Evolutionary conservation across 805 yeast genomes (phyloP).

Genomic region (Metschnikowia picachoensis): DNA sequence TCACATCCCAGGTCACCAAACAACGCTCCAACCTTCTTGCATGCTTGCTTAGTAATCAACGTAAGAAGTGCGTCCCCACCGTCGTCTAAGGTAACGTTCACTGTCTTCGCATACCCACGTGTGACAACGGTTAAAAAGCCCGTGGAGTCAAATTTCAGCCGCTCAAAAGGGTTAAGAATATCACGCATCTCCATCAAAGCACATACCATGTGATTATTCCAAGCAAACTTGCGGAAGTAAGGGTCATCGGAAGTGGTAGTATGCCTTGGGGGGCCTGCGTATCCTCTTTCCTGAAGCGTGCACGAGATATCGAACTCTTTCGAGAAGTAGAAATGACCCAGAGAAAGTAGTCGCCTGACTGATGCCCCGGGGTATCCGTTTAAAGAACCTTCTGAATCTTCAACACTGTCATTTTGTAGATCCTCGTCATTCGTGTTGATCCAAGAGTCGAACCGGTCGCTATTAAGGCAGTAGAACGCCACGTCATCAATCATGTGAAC

Average conservation of each 20-base stretch:
- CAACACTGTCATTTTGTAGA: constrained; percentile 12
- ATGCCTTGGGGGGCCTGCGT: constrained; percentile 8
- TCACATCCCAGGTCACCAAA: constrained; percentile 59
- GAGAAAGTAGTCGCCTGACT: constrained; percentile 40
- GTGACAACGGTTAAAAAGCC: constrained; percentile 46
- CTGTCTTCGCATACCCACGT: constrained; percentile 50
- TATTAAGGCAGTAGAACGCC: constrained; percentile 61
- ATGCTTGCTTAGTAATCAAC: constrained; percentile 49
- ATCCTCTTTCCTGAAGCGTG: constrained; percentile 43
- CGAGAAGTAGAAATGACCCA: constrained; percentile 49
- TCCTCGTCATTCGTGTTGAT: constrained; percentile 16
- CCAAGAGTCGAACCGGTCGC: constrained; percentile 48
- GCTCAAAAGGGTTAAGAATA: constrained; percentile 39
- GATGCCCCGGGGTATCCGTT: constrained; percentile 41
- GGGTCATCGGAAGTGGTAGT: constrained; percentile 29
- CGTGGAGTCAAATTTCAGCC: constrained; percentile 39
- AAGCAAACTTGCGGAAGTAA: constrained; percentile 45
- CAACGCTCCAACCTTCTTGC: constrained; percentile 44
- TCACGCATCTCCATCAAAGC: constrained; percentile 46
- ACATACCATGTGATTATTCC: constrained; percentile 48
- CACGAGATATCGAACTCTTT: constrained; percentile 44
- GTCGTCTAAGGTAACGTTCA: constrained; percentile 29
- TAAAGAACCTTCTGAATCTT: constrained; percentile 13
- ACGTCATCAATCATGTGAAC: constrained; percentile 55
- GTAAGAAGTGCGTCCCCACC: constrained; percentile 41